Percentiles rank a stretch among this genome's conserved stretches.
phyloP scores from a whole-genome alignment of 2,329 filamentous ascomycete genomes.

The Chaetomium sp. region DNA sequence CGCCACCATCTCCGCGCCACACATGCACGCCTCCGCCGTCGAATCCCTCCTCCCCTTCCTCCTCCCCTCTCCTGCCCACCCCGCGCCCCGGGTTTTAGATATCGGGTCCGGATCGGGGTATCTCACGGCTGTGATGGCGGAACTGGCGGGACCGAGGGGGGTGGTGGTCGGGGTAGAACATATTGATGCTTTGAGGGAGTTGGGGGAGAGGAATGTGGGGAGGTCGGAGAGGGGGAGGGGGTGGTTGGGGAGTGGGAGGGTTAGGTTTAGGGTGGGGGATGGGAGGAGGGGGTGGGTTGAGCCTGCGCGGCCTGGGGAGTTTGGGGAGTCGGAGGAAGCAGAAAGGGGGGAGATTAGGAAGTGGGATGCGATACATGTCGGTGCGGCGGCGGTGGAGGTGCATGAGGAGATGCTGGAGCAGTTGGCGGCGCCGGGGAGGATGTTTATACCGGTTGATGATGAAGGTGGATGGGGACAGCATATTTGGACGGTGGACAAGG shows the following conservation, averaged over 20 bases:
- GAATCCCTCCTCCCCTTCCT: constrained; percentile 44
- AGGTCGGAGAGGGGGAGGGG: constrained; percentile 53
- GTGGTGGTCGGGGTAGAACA: constrained; percentile 69
- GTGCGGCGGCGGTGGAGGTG: constrained; percentile 70
- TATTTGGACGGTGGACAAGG: constrained; percentile 71
- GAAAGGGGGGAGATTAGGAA: constrained; percentile 42
- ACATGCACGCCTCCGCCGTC: constrained; percentile 53
- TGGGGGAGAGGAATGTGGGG: constrained; percentile 59
- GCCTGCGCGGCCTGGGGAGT: too few relatives aligned
- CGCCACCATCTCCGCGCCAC: constrained; percentile 54
- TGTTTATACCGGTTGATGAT: constrained; percentile 72
- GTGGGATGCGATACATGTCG: constrained; percentile 95
- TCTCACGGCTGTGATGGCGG: constrained; percentile 79
- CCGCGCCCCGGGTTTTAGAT: constrained; percentile 56
- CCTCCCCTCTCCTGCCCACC: constrained; percentile 29
- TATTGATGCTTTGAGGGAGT: constrained; percentile 55
- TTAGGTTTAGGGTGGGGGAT: constrained; percentile 70
- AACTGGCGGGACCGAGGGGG: constrained; percentile 53
- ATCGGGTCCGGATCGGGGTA: constrained; percentile 75
- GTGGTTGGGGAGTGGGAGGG: constrained; percentile 57
- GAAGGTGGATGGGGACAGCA: constrained; percentile 48
- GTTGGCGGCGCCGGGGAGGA: constrained; percentile 67
- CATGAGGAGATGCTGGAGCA: constrained; percentile 70
- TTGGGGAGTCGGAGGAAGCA: too few relatives aligned
- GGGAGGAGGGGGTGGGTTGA: constrained; percentile 60